Evolutionary conservation across 768 basidiomycete species (phyloP).

Genomic region (Naematelia encephala): DNA sequence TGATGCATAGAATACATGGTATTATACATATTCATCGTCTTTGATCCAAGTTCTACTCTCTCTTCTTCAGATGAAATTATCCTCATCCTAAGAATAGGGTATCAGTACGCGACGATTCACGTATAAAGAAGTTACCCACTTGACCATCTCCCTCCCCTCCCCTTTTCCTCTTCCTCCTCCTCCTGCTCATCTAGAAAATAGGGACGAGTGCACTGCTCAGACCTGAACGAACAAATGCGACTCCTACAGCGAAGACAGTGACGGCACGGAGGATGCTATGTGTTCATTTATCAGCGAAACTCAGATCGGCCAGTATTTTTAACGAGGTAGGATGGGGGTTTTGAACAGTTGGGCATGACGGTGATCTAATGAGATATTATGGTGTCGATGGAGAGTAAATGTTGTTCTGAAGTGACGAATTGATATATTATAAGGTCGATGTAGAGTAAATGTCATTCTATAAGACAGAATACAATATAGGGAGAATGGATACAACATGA

Average conservation of each 20-base stretch:
- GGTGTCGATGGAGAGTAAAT: too few relatives aligned
- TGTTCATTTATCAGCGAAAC: not conserved
- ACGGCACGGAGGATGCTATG: constrained; percentile 31
- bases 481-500: too few relatives aligned
- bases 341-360: too few relatives aligned
- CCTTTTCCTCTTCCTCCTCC: not conserved
- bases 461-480: too few relatives aligned
- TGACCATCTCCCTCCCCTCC: not conserved
- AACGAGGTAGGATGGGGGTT: not conserved
- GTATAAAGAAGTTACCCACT: too few relatives aligned
- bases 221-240: constrained; percentile 29
- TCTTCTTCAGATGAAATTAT: too few relatives aligned
- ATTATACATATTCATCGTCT: not conserved
- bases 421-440: too few relatives aligned
- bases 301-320: not conserved
- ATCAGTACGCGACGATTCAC: too few relatives aligned
- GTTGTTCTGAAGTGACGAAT: too few relatives aligned
- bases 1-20: not conserved
- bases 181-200: constrained; percentile 29
- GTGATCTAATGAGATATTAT: too few relatives aligned
- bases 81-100: too few relatives aligned
- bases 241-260: constrained; percentile 28
- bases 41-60: not conserved
- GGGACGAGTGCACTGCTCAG: constrained; percentile 25
- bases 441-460: too few relatives aligned